These are phyloP conservation scores for Ophiostoma sp. DNA, from an alignment of 2,329 filamentous ascomycete species.

Conservation along the genomic window DNA sequence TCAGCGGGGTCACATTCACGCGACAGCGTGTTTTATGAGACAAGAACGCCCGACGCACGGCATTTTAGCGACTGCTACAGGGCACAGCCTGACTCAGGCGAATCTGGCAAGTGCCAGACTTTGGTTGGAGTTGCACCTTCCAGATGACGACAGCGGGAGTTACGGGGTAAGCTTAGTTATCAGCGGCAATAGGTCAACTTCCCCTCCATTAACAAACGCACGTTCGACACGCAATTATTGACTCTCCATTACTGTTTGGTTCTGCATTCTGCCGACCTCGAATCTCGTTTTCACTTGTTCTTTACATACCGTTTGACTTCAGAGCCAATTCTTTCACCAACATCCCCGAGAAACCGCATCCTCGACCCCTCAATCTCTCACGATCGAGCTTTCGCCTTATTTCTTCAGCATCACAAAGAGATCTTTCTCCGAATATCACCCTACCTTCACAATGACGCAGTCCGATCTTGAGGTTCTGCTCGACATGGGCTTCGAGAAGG, in stretches of 20 bases:
- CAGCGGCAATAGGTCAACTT: background rate
- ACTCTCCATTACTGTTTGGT: background rate
- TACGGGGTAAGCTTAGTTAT: slow-evolving; percentile 17
- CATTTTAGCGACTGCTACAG: background rate
- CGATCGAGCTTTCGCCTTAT: background rate
- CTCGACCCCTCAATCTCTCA: background rate
- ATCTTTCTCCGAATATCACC: background rate
- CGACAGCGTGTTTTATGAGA: background rate
- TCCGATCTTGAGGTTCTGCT: slow-evolving; percentile 62
- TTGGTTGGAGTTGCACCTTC: background rate
- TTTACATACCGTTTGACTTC: background rate
- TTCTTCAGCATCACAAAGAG: background rate
- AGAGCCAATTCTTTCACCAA: background rate
- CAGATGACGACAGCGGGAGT: slow-evolving; percentile 21
- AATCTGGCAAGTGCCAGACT: background rate
- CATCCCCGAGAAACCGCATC: background rate
- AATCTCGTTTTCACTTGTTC: background rate
- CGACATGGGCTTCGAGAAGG: slow-evolving; percentile 79
- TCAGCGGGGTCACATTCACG: background rate
- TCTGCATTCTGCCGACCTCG: background rate
- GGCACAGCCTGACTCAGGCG: background rate
- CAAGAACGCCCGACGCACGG: background rate
- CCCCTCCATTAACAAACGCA: slow-evolving; percentile 11
- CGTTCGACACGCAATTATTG: background rate
- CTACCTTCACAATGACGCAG: slow-evolving; percentile 48